Evolutionary conservation across 352 stramenopile genomes (phyloP).

Genomic region (Phytophthora foliorum): DNA sequence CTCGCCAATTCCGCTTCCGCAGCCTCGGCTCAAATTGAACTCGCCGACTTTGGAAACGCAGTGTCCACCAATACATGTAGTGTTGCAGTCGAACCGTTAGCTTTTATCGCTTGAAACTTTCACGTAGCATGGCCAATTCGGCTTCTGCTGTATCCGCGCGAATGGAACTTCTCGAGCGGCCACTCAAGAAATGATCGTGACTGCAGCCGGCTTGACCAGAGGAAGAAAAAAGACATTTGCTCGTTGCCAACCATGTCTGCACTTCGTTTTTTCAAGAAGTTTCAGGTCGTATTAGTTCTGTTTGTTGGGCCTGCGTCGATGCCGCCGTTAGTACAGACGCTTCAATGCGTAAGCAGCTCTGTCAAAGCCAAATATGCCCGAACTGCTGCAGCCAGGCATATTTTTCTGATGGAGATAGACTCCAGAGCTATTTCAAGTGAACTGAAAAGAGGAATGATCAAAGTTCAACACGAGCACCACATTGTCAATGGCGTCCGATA

Average conservation of each 20-base stretch:
- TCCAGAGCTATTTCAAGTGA: conserved; percentile 17
- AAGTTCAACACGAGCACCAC: background rate
- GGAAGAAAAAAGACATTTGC: conserved; percentile 5
- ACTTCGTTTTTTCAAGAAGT: conserved; percentile 3
- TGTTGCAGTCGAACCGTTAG: background rate
- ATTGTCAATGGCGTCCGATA: background rate
- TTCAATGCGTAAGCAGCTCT: too few species aligned
- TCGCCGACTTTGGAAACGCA: conserved; percentile 8
- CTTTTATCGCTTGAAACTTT: conserved; percentile 18
- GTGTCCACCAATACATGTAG: background rate
- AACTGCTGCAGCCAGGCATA: background rate
- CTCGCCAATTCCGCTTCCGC: conserved; percentile 15
- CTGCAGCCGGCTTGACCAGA: background rate
- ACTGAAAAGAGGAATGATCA: background rate
- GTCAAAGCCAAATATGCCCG: too few species aligned
- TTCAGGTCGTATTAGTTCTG: background rate
- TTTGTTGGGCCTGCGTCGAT: background rate
- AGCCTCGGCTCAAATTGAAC: conserved; percentile 14
- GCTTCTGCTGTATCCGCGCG: conserved; percentile 14
- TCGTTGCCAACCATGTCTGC: background rate
- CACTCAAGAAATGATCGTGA: conserved; percentile 9
- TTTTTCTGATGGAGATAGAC: conserved; percentile 12
- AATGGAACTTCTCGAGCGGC: conserved; percentile 7
- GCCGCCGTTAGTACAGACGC: background rate
- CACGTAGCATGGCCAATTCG: conserved; percentile 8